Conservation (phyloP, 257 asterid genomes). For the Galeopsis tetrahit region DNA sequence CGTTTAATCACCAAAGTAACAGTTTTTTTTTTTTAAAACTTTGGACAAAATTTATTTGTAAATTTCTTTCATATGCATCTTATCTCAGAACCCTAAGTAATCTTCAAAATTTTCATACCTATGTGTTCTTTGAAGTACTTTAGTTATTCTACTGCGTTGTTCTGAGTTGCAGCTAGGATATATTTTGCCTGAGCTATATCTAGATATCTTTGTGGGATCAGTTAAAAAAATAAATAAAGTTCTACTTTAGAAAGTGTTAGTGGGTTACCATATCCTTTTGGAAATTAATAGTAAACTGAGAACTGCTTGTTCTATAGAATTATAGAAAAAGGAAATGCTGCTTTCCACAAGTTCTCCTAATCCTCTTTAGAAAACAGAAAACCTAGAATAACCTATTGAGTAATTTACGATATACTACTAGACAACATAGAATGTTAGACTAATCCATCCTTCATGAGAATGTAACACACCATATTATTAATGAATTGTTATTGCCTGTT, state of each 20-base stretch:
- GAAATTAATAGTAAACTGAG: not conserved
- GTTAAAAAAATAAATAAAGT: not conserved
- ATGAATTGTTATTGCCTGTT: not conserved
- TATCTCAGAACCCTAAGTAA: slow-evolving; percentile 8
- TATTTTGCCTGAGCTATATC: not conserved
- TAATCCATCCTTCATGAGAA: not conserved
- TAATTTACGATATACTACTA: not conserved
- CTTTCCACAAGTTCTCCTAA: not conserved
- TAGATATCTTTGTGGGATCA: not conserved
- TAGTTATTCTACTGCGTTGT: not conserved
- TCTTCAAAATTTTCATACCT: not conserved
- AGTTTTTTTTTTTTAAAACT: not conserved
- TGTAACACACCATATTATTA: not conserved
- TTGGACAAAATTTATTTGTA: slow-evolving; percentile 12
- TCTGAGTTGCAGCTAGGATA: not conserved
- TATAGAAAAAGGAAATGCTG: not conserved
- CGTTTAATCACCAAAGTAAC: slow-evolving; percentile 72
- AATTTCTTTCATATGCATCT: not conserved
- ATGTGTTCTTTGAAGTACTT: not conserved
- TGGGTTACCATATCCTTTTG: not conserved
- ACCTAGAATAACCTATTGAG: not conserved
- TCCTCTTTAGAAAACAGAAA: not conserved
- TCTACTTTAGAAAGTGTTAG: not conserved
- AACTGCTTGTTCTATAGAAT: not conserved
- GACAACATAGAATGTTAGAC: not conserved